A percentile compares a stretch with the other conserved stretches of the same genome.
Conservation (phyloP, 176 grass and related monocot species). For the Saccharum spontaneum region DNA sequence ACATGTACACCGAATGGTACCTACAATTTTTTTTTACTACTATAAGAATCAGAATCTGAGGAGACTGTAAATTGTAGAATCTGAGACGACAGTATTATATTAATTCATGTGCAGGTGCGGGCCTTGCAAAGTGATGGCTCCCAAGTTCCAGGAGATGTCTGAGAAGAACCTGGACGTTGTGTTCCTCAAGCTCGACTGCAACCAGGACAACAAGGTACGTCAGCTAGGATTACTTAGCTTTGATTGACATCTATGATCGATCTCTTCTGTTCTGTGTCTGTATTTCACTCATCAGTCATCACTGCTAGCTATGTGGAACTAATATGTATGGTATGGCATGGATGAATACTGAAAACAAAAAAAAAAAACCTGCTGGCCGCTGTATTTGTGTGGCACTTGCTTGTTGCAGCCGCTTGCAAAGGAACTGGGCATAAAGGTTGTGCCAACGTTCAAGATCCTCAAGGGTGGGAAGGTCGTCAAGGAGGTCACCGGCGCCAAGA, state of each 20-base stretch:
- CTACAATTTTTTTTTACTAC: neutral
- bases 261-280: neutral
- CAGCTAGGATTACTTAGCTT: neutral
- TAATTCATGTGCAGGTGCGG: conserved; percentile 62
- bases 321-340: neutral
- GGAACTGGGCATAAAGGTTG: conserved; percentile 83
- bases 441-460: conserved; percentile 98
- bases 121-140: conserved; percentile 92
- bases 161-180: conserved; percentile 83
- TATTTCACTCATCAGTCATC: neutral
- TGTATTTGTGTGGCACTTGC: too few species aligned
- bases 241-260: neutral
- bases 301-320: neutral
- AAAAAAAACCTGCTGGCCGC: too few species aligned
- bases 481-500: conserved; percentile 90
- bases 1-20: conserved; percentile 99
- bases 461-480: conserved; percentile 83
- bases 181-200: conserved; percentile 97
- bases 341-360: neutral
- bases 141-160: conserved; percentile 78
- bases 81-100: neutral
- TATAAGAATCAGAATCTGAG: neutral
- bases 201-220: conserved; percentile 84
- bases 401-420: conserved; percentile 81
- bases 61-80: neutral